phyloP scores from a whole-genome alignment of 169 alveolate species.

The Eimeria praecox region DNA sequence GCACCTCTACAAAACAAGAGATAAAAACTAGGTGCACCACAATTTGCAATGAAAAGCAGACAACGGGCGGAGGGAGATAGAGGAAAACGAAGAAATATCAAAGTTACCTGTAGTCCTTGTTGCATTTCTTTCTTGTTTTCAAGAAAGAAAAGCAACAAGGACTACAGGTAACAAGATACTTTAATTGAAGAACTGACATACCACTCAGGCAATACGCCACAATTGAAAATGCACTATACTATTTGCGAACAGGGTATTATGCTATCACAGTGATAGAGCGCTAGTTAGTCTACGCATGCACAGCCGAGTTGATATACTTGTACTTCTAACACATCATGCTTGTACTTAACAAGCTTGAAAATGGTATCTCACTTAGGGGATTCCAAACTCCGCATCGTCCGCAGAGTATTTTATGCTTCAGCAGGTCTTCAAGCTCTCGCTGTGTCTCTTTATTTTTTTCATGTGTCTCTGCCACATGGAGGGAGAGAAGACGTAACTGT shows the following conservation, averaged over 20 bases:
- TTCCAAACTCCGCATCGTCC: slow-evolving; percentile 61
- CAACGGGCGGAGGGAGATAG: not conserved
- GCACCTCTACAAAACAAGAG: too few relatives aligned
- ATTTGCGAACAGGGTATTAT: not conserved
- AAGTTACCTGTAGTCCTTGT: too few relatives aligned
- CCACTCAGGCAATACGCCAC: not conserved
- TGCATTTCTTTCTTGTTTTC: too few relatives aligned
- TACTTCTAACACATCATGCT: not conserved
- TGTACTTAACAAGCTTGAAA: not conserved
- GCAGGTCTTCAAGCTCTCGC: slow-evolving; percentile 2
- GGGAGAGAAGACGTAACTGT: slow-evolving; percentile 34
- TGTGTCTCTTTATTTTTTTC: slow-evolving; percentile 5
- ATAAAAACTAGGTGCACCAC: not conserved
- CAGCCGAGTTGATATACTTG: not conserved
- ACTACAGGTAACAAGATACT: not conserved
- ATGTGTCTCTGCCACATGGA: slow-evolving; percentile 48
- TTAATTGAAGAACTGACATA: not conserved
- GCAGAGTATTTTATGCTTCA: slow-evolving; percentile 43
- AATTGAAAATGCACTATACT: not conserved
- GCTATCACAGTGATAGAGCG: not conserved
- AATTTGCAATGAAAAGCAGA: not conserved
- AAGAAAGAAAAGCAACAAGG: not conserved
- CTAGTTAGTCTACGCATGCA: not conserved
- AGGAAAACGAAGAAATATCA: not conserved
- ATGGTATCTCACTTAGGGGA: slow-evolving; percentile 23